phyloP scores from a whole-genome alignment of 2,329 filamentous ascomycete genomes.

The Microdochium paspali region DNA sequence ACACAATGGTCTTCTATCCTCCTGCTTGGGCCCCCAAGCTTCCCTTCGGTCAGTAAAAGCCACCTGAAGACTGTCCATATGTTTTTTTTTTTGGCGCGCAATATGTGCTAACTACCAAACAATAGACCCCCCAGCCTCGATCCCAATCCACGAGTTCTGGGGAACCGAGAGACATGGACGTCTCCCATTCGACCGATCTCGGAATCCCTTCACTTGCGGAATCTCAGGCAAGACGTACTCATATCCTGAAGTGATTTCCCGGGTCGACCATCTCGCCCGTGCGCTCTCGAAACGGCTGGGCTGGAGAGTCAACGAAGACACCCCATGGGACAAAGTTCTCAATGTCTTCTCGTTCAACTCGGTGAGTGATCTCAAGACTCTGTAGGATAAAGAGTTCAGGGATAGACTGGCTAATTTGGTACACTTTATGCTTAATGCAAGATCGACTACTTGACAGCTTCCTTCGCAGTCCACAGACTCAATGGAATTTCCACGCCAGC shows the following conservation, averaged over 20 bases:
- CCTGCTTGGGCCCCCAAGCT: conserved; percentile 7
- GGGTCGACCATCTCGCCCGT: conserved; percentile 56
- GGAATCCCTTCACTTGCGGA: conserved; percentile 63
- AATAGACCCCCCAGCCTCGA: conserved; percentile 44
- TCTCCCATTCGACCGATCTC: conserved; percentile 46
- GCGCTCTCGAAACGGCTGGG: conserved; percentile 57
- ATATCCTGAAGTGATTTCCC: conserved; percentile 48
- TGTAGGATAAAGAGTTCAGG: too few species aligned
- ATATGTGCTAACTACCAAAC: neutral
- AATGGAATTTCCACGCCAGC: conserved; percentile 59
- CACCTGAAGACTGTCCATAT: neutral
- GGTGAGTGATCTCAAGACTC: conserved; percentile 17
- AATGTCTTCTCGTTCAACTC: conserved; percentile 67
- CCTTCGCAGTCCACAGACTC: conserved; percentile 60
- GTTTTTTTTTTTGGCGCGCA: neutral
- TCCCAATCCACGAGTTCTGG: conserved; percentile 63
- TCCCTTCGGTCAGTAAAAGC: conserved; percentile 6
- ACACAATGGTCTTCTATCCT: conserved; percentile 6
- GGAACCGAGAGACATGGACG: conserved; percentile 59
- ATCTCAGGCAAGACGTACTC: conserved; percentile 56
- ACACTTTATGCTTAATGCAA: conserved; percentile 3
- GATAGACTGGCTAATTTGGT: too few species aligned
- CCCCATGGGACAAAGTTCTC: conserved; percentile 70
- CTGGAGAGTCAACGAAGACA: conserved; percentile 59
- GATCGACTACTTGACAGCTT: conserved; percentile 58